Evolutionary conservation across 495 filamentous ascomycete species (phyloP).

Genomic region (Letharia lupina): DNA sequence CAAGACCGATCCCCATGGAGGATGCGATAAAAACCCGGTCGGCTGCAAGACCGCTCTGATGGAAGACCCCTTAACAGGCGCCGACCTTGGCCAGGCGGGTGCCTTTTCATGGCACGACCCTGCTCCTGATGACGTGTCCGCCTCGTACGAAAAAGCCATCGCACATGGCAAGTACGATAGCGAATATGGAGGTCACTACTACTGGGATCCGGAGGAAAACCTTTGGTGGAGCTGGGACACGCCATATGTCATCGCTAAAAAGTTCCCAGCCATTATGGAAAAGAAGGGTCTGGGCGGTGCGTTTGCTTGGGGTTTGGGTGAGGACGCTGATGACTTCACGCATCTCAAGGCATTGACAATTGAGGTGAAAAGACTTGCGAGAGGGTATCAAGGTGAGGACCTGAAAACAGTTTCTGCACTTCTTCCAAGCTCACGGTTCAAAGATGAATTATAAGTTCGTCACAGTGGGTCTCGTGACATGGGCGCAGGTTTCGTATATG

Average conservation of each 20-base stretch:
- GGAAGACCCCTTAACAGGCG: conserved; percentile 57
- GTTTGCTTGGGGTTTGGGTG: conserved; percentile 67
- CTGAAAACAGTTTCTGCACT: background rate
- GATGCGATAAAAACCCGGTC: conserved; percentile 41
- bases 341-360: conserved; percentile 52
- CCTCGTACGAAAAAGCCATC: conserved; percentile 44
- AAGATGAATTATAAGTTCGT: background rate
- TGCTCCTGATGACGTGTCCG: conserved; percentile 38
- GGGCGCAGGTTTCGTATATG: no score
- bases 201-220: conserved; percentile 50
- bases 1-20: conserved; percentile 44
- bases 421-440: background rate
- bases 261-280: conserved; percentile 53
- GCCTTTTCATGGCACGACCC: conserved; percentile 53
- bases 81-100: conserved; percentile 54
- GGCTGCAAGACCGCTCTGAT: conserved; percentile 55
- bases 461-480: no score
- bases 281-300: conserved; percentile 56
- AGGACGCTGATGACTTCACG: conserved; percentile 52
- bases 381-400: background rate
- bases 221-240: conserved; percentile 76
- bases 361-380: conserved; percentile 21
- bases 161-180: conserved; percentile 49
- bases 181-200: conserved; percentile 56
- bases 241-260: conserved; percentile 49